Evolutionary conservation across 1,284 basidiomycete genomes (phyloP), one percentile per base, ranked within the genome.

Genomic region (Sphaerobolus stellatus): DNA sequence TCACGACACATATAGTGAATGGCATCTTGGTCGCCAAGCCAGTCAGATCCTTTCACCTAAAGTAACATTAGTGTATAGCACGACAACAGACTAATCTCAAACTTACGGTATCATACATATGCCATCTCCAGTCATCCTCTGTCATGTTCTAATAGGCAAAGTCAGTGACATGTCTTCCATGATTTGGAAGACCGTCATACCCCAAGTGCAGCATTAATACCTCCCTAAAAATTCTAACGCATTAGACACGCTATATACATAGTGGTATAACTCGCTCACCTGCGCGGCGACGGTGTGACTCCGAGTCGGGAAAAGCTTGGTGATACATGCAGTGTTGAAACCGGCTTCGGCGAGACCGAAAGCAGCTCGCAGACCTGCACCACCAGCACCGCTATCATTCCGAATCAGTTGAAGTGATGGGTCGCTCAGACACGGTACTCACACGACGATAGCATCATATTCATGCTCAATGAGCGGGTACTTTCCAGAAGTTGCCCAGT

Each of bases 1-100:
- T 97, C 95, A 48, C 93, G 83, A 72, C 92, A 96, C 96, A 98
- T 98, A 79, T 98, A 98, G 70, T 98, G 96, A 66, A 98, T 98
- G 55, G 95, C 96, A 69, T 99, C 96, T 77, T 99, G 97, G 79
- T 99, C 97, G 75, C 97, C 97, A 54, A 99, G 87, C 96, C 96
- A 99, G 77, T 99, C 97, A 53, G 95, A 98, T 61, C 97, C 97
- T 81, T 99, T 99, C 62, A 99, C 90, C 88, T 91, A 61, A 45
- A 59, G 31, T 50, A 43, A 54, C 24, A 27, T 29, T 27, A 52
- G n/a, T 33, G 28, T 65, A 58, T 31, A 58, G 54, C 33, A 53
- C 22, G 48, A 25, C 14, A 49, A 16, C 5, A 36, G 46, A 29
- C 41, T 30, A 8, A 28, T 29, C 55, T 40, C 50, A 31, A 25